Percentiles rank a stretch among this genome's conserved stretches.
Conservation (phyloP, 371 early-diverging fungal species). For the Mortierella sp. region DNA sequence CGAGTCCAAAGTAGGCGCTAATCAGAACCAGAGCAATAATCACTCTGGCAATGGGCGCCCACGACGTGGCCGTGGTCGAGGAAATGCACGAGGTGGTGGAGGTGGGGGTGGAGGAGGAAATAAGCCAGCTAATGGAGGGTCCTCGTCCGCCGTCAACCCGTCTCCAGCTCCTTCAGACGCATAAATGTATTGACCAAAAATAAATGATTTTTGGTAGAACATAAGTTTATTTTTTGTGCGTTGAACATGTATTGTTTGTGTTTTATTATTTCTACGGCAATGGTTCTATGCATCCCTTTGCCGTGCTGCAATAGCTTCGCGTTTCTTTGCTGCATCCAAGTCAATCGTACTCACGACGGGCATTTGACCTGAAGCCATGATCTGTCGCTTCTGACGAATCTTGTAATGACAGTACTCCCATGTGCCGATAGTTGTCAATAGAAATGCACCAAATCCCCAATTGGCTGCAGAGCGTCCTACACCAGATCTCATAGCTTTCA, state of each 20-base stretch:
- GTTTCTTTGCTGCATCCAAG: slow-evolving; percentile 45
- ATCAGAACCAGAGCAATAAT: slow-evolving; percentile 7
- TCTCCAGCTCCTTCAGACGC: not conserved
- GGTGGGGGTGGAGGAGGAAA: slow-evolving; percentile 1
- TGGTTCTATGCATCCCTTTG: slow-evolving; percentile 32
- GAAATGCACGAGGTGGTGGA: slow-evolving; percentile 40
- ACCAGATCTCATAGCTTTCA: slow-evolving; percentile 48
- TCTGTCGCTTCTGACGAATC: slow-evolving; percentile 48
- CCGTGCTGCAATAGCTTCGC: slow-evolving; percentile 55
- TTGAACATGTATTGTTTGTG: not conserved
- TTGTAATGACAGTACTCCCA: slow-evolving; percentile 56
- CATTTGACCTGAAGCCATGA: slow-evolving; percentile 55
- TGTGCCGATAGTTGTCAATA: slow-evolving; percentile 51
- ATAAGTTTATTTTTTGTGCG: not conserved
- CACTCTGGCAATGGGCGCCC: slow-evolving; percentile 18
- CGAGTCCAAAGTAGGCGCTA: slow-evolving; percentile 1
- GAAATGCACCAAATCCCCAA: slow-evolving; percentile 55
- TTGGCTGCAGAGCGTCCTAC: slow-evolving; percentile 38
- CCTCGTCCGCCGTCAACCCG: not conserved
- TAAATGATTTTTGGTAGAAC: not conserved
- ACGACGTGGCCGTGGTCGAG: slow-evolving; percentile 39
- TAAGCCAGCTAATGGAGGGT: slow-evolving; percentile 1
- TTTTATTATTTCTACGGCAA: not conserved
- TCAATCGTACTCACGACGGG: slow-evolving; percentile 52
- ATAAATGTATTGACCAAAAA: not conserved